Base-by-base conservation (phyloP, 2,329 filamentous ascomycete genomes). In the Stemphylium beticola region DNA sequence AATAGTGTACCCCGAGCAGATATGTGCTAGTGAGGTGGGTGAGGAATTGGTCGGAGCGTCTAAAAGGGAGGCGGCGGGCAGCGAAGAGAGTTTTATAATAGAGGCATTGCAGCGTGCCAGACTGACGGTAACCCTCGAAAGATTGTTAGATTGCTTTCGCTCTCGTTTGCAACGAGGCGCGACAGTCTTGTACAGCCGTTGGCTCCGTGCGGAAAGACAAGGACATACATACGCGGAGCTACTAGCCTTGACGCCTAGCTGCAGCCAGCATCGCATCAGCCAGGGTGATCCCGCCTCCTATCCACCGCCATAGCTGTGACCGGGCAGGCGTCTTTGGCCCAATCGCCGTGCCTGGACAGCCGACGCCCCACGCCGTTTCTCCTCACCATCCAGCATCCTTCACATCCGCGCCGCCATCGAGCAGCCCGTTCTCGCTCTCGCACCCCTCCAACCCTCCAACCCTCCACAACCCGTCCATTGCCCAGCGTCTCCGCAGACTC, bases 121-220 rank as follows among this genome's bases (percentile, higher is more conserved):
- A 55, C 61, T 65, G 69, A 68, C 68, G 72, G 73, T 66, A 67
- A 66, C 66, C 59, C 65, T 62, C 66, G 63, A 63, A 61, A 68
- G 73, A 67, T 66, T 72, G 67, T 72, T 77, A 75, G 71, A 76
- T 75, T 75, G 61, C 71, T 69, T 62, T 71, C 68, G 72, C 70
- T 72, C 67, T 71, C 69, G 72, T 75, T 76, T 75, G 72, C 73
- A 74, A 74, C 68, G 68, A 64, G 72, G 68, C 74, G 71, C 72
- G 69, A 74, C 73, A 66, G 64, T 69, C 67, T 64, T 71, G 68
- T 68, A 72, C 68, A 73, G 69, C 69, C 71, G 71, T 74, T 74
- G 70, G 66, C 67, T 69, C 70, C 68, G 71, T 71, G 67, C 69
- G 72, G 69, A 71, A 72, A 67, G 64, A 65, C 68, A 69, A 68